These are phyloP conservation scores for Alnus glutinosa DNA, from an alignment of 306 rosid species.

Conservation along the genomic window DNA sequence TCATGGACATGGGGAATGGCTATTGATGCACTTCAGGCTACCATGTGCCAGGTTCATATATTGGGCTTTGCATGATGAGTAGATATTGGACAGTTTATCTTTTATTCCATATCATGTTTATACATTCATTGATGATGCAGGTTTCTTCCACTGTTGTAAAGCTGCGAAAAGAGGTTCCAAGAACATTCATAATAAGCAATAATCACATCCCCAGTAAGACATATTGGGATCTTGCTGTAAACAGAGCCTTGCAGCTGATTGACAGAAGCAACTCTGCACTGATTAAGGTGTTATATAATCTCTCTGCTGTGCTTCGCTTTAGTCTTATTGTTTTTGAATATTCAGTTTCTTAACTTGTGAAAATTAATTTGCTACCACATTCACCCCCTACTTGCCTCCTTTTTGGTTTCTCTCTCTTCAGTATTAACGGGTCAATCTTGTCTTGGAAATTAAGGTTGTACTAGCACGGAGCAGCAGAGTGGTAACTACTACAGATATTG, in stretches of 20 bases:
- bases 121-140: conserved; percentile 41
- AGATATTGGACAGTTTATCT: background rate
- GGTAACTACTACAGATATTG: conserved; percentile 61
- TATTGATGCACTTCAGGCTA: conserved; percentile 58
- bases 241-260: conserved; percentile 72
- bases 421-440: conserved; percentile 6
- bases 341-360: background rate
- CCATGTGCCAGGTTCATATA: conserved; percentile 60
- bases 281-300: conserved; percentile 48
- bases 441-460: conserved; percentile 67
- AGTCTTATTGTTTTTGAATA: conserved; percentile 4
- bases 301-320: conserved; percentile 3
- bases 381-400: conserved; percentile 2
- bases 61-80: background rate
- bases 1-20: conserved; percentile 75
- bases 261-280: conserved; percentile 55
- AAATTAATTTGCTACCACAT: background rate
- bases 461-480: conserved; percentile 92
- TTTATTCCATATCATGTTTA: background rate
- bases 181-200: conserved; percentile 58
- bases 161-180: conserved; percentile 54
- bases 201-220: conserved; percentile 59
- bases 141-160: conserved; percentile 63
- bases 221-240: conserved; percentile 71
- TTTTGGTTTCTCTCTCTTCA: too few species aligned